Conservation (phyloP, 2,329 filamentous ascomycete species). For the Tricladium varicosporioides region DNA sequence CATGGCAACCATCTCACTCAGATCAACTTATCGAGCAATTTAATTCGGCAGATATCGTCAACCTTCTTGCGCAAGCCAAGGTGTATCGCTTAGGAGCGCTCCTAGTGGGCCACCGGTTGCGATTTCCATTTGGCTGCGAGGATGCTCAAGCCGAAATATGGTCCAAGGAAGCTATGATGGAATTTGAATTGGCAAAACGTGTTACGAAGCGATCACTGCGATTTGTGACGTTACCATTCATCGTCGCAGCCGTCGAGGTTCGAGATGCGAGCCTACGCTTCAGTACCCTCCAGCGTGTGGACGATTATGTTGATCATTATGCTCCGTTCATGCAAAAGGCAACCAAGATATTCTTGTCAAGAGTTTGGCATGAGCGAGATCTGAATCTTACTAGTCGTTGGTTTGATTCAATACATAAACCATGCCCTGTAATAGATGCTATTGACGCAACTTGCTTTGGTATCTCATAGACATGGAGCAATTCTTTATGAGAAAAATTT, state of each 20-base stretch:
- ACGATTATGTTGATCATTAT: slow-evolving; percentile 47
- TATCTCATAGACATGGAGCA: slow-evolving; percentile 4
- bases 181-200: slow-evolving; percentile 25
- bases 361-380: slow-evolving; percentile 32
- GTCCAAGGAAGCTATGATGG: slow-evolving; percentile 31
- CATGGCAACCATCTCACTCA: slow-evolving; percentile 28
- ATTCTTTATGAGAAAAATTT: too few species aligned
- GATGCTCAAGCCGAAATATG: slow-evolving; percentile 27
- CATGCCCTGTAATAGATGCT: slow-evolving; percentile 25
- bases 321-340: slow-evolving; percentile 26
- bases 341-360: slow-evolving; percentile 25
- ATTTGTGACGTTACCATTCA: slow-evolving; percentile 31
- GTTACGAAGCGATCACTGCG: slow-evolving; percentile 24
- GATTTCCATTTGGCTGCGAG: slow-evolving; percentile 25
- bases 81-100: slow-evolving; percentile 30
- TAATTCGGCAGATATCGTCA: slow-evolving; percentile 25
- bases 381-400: slow-evolving; percentile 19
- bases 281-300: slow-evolving; percentile 22
- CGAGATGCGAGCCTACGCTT: slow-evolving; percentile 14
- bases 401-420: slow-evolving; percentile 30
- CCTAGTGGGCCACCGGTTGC: slow-evolving; percentile 28
- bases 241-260: slow-evolving; percentile 30
- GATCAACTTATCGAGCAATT: slow-evolving; percentile 22
- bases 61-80: slow-evolving; percentile 31
- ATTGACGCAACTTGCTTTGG: slow-evolving; percentile 15